phyloP scores from a whole-genome alignment of 352 stramenopile species.

The Globisporangium paroecandrum region DNA sequence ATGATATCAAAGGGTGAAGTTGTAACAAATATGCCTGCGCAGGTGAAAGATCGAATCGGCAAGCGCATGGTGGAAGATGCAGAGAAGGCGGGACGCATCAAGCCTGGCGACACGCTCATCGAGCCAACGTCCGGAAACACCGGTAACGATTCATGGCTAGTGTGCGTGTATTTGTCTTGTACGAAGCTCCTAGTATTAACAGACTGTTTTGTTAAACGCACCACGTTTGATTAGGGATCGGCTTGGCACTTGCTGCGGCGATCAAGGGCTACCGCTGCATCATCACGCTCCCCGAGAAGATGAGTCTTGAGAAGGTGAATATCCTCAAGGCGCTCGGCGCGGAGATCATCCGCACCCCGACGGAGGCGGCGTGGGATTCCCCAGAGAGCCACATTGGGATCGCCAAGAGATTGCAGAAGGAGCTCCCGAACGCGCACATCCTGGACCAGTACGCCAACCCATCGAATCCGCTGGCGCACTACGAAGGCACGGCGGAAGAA shows the following conservation, averaged over 20 bases:
- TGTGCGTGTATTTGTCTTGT: background rate
- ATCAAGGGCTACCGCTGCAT: slow-evolving; percentile 96
- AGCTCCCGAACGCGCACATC: slow-evolving; percentile 95
- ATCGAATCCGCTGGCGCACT: slow-evolving; percentile 95
- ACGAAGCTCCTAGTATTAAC: background rate
- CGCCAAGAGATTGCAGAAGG: slow-evolving; percentile 89
- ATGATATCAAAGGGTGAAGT: background rate
- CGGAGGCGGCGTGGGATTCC: slow-evolving; percentile 94
- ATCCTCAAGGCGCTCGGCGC: slow-evolving; percentile 94
- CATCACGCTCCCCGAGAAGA: slow-evolving; percentile 94
- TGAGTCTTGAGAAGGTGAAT: slow-evolving; percentile 96
- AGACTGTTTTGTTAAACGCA: background rate
- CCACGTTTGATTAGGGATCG: slow-evolving; percentile 76
- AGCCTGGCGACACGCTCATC: slow-evolving; percentile 91
- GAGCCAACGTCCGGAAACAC: slow-evolving; percentile 97
- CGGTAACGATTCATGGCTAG: slow-evolving; percentile 12
- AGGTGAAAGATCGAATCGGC: slow-evolving; percentile 85
- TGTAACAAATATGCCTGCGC: background rate
- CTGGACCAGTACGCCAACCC: slow-evolving; percentile 97
- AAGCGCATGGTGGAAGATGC: slow-evolving; percentile 88
- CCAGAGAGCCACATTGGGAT: slow-evolving; percentile 95
- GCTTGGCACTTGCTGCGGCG: slow-evolving; percentile 94
- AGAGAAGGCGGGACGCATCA: slow-evolving; percentile 83
- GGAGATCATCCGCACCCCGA: slow-evolving; percentile 96
- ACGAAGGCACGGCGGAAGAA: slow-evolving; percentile 95